These are phyloP conservation scores for Caloboletus inedulis DNA, from an alignment of 1,284 basidiomycete genomes.

Conservation along the genomic window DNA sequence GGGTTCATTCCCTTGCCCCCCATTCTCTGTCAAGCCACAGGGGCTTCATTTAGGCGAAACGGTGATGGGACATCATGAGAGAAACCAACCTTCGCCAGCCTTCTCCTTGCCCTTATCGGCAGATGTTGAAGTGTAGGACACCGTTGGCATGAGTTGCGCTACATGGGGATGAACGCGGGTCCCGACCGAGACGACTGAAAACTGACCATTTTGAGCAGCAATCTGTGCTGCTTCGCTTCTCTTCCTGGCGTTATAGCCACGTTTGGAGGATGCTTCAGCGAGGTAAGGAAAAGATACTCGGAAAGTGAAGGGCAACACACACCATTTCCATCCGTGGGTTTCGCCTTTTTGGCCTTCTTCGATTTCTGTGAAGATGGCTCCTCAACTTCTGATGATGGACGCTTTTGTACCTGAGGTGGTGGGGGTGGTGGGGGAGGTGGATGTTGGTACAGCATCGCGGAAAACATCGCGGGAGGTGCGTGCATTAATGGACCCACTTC, in stretches of 20 bases:
- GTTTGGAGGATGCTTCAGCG: constrained; percentile 47
- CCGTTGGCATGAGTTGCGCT: constrained; percentile 49
- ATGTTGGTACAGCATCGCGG: constrained; percentile 31
- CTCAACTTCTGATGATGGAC: constrained; percentile 37
- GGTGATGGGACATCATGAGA: background rate
- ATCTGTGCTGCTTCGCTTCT: constrained; percentile 62
- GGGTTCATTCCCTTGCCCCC: constrained; percentile 19
- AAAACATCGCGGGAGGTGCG: constrained; percentile 28
- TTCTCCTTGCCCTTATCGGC: constrained; percentile 46
- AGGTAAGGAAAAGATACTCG: constrained; percentile 16
- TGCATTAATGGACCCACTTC: constrained; percentile 35
- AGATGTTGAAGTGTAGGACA: constrained; percentile 40
- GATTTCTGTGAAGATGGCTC: constrained; percentile 35
- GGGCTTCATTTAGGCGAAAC: constrained; percentile 12
- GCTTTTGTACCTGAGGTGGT: constrained; percentile 36
- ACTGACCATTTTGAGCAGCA: constrained; percentile 54
- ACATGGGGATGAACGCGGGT: constrained; percentile 21
- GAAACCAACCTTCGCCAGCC: constrained; percentile 38
- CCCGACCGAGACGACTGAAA: constrained; percentile 21
- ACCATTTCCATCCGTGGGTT: constrained; percentile 36
- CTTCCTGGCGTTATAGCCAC: constrained; percentile 65
- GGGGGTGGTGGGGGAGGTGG: constrained; percentile 27
- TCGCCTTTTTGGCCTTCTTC: constrained; percentile 43
- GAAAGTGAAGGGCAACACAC: constrained; percentile 9
- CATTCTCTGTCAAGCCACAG: constrained; percentile 27